A percentile compares a stretch with the other conserved stretches of the same genome.
Conservation (phyloP, 805 yeast genomes). For the Ogataea pini region DNA sequence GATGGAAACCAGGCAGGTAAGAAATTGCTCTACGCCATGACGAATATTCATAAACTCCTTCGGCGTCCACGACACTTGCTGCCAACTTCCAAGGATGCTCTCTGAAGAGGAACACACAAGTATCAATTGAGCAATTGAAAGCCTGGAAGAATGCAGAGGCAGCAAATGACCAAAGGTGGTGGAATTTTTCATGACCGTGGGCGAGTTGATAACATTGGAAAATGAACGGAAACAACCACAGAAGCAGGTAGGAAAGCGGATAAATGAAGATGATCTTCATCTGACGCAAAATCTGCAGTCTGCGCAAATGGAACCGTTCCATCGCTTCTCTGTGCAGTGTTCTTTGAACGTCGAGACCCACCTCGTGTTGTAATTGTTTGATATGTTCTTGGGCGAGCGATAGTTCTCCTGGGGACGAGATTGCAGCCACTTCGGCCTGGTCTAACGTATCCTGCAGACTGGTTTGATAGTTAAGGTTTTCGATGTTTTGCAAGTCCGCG, state of each 20-base stretch:
- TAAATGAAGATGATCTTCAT: constrained; percentile 79
- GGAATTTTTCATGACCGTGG: constrained; percentile 50
- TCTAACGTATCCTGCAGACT: constrained; percentile 1
- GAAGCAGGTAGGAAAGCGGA: constrained; percentile 75
- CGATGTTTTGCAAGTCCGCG: constrained; percentile 30
- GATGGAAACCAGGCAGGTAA: constrained; percentile 32
- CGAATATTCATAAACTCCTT: constrained; percentile 15
- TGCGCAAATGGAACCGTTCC: constrained; percentile 59
- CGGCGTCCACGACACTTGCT: constrained; percentile 27
- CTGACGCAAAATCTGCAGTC: constrained; percentile 70
- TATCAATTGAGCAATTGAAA: constrained; percentile 75
- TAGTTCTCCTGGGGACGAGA: not conserved
- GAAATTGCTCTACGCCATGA: constrained; percentile 26
- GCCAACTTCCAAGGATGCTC: constrained; percentile 73
- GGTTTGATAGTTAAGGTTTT: constrained; percentile 21
- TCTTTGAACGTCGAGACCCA: constrained; percentile 34
- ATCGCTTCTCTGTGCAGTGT: constrained; percentile 60
- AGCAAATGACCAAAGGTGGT: constrained; percentile 62
- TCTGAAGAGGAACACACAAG: constrained; percentile 70
- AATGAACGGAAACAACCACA: constrained; percentile 83
- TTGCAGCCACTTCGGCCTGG: not conserved
- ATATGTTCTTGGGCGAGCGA: constrained; percentile 10
- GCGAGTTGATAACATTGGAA: constrained; percentile 54
- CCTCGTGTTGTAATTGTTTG: constrained; percentile 21
- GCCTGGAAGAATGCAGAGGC: constrained; percentile 80